Evolutionary conservation across 2,329 filamentous ascomycete genomes (phyloP).

Genomic region (Calonectria crousiana): DNA sequence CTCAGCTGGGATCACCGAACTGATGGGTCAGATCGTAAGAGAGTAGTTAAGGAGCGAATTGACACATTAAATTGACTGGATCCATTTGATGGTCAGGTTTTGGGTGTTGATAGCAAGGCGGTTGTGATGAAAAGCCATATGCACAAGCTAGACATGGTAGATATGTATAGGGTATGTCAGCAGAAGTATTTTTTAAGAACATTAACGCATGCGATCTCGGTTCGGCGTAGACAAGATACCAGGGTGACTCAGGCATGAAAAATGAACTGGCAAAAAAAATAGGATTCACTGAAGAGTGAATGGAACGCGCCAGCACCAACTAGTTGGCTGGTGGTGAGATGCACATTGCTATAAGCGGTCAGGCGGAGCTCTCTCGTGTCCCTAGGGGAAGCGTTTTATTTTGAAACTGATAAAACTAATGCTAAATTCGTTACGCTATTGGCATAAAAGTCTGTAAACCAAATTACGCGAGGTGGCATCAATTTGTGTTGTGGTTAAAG

Average conservation of each 20-base stretch:
- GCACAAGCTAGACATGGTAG: conserved; percentile 50
- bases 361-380: conserved; percentile 15
- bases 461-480: not conserved
- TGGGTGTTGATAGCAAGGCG: not conserved
- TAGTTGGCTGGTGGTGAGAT: conserved; percentile 57
- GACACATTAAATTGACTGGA: conserved; percentile 1
- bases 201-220: conserved; percentile 6
- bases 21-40: conserved; percentile 46
- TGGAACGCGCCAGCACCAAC: conserved; percentile 56
- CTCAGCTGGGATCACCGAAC: conserved; percentile 49
- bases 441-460: not conserved
- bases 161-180: conserved; percentile 52
- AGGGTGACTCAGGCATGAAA: not conserved
- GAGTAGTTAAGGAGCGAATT: not conserved
- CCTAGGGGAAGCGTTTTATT: not conserved
- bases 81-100: not conserved
- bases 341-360: conserved; percentile 46
- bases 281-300: conserved; percentile 57
- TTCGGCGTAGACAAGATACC: conserved; percentile 3
- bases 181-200: conserved; percentile 30
- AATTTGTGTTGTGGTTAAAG: not conserved
- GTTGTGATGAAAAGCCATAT: conserved; percentile 50
- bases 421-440: not conserved
- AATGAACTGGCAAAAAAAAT: not conserved
- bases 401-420: not conserved